Percentiles rank a stretch among this genome's conserved stretches.
Evolutionary conservation across 768 basidiomycete species (phyloP).

Genomic region (Leucosporidium yakuticum): DNA sequence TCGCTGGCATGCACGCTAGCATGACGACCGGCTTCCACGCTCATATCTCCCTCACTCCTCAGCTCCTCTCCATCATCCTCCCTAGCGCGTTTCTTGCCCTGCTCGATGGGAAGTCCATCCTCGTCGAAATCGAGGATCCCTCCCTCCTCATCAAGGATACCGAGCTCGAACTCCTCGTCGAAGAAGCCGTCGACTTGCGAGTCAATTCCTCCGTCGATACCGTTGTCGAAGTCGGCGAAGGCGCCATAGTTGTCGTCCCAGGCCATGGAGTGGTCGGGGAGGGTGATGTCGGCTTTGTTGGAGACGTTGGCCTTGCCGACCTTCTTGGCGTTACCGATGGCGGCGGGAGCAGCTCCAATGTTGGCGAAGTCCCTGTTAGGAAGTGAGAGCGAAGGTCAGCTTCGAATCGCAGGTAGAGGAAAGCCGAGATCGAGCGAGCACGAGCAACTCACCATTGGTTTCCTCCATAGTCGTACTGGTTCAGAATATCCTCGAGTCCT

Average conservation of each 20-base stretch:
- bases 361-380: conserved; percentile 61
- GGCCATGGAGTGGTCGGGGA: conserved; percentile 62
- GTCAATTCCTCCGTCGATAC: conserved; percentile 68
- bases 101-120: no score
- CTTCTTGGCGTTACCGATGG: conserved; percentile 20
- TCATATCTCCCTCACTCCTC: conserved; percentile 35
- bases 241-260: conserved; percentile 57
- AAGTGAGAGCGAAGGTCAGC: conserved; percentile 20
- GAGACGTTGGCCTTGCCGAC: conserved; percentile 60
- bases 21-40: background rate
- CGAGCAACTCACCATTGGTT: conserved; percentile 4
- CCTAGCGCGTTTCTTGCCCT: conserved; percentile 36
- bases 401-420: background rate
- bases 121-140: conserved; percentile 44
- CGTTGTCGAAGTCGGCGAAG: conserved; percentile 70
- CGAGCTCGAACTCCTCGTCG: conserved; percentile 52
- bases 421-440: background rate
- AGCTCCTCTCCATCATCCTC: conserved; percentile 42
- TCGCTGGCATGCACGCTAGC: background rate
- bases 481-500: conserved; percentile 2
- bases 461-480: background rate
- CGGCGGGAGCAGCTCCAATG: conserved; percentile 45
- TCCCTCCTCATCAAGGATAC: background rate
- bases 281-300: conserved; percentile 79
- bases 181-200: conserved; percentile 71